A percentile compares a stretch with the other conserved stretches of the same genome.
These are phyloP conservation scores for Candida taoyuanica DNA, from an alignment of 805 yeast genomes.

Conservation along the genomic window DNA sequence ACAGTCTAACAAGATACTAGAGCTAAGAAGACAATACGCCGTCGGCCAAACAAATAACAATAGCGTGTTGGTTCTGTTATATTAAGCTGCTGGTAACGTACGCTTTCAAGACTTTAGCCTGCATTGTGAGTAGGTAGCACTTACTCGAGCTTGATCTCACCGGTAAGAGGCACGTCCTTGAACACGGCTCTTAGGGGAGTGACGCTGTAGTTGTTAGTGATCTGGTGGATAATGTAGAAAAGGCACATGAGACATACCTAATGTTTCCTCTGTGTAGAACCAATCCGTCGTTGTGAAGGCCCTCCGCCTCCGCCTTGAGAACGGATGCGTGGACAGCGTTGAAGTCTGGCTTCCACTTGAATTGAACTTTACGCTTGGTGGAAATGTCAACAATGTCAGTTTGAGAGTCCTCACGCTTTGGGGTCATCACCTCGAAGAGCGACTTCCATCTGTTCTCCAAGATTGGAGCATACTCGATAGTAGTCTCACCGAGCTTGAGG, in stretches of 20 bases:
- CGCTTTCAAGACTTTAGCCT: not conserved
- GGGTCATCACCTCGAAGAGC: conserved; percentile 37
- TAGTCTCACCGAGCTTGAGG: conserved; percentile 51
- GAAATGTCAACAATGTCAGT: conserved; percentile 47
- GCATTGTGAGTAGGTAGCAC: conserved; percentile 7
- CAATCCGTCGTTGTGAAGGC: conserved; percentile 25
- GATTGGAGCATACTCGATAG: conserved; percentile 70
- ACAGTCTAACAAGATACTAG: too few species aligned
- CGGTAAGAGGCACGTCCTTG: conserved; percentile 48
- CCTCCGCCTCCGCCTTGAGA: conserved; percentile 29
- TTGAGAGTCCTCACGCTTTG: conserved; percentile 14
- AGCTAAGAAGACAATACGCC: too few species aligned
- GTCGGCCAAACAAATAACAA: too few species aligned
- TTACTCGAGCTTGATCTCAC: conserved; percentile 48
- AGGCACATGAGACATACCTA: conserved; percentile 20
- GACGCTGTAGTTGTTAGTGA: conserved; percentile 43
- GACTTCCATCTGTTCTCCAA: conserved; percentile 77
- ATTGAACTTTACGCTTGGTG: conserved; percentile 43
- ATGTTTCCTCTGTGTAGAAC: conserved; percentile 29
- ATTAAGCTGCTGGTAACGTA: too few species aligned
- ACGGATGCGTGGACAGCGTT: conserved; percentile 56
- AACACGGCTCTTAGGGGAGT: conserved; percentile 74
- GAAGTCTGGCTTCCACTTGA: conserved; percentile 84
- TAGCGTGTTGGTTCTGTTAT: too few species aligned
- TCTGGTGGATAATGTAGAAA: not conserved